Evolutionary conservation across 2,329 filamentous ascomycete genomes (phyloP).

Genomic region (Endoconidiophora polonica): DNA sequence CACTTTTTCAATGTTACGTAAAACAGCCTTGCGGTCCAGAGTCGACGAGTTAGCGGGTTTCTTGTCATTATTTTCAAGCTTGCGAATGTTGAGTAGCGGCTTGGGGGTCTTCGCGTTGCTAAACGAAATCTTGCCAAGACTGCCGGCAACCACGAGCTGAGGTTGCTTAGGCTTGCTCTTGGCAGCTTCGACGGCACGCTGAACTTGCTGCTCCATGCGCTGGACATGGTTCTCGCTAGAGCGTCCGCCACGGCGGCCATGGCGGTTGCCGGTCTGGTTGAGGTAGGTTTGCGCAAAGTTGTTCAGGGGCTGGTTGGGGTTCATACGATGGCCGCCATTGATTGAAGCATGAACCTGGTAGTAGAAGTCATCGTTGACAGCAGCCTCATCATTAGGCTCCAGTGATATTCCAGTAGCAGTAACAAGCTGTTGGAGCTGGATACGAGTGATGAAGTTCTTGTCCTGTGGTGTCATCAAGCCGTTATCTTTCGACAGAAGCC

Average conservation of each 20-base stretch:
- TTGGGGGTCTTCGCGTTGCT: conserved; percentile 97
- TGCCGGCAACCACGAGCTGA: conserved; percentile 89
- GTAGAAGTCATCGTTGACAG: conserved; percentile 87
- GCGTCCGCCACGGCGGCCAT: conserved; percentile 58
- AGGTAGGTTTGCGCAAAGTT: conserved; percentile 97
- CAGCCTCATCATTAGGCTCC: conserved; percentile 63
- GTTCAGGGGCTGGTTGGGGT: conserved; percentile 80
- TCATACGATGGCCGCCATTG: conserved; percentile 71
- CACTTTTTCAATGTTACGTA: conserved; percentile 76
- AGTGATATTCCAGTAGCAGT: conserved; percentile 77
- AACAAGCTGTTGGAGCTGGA: conserved; percentile 91
- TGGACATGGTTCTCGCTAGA: conserved; percentile 95
- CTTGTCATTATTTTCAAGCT: conserved; percentile 48
- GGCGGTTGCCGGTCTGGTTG: conserved; percentile 79
- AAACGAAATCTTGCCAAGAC: conserved; percentile 93
- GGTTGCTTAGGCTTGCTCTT: conserved; percentile 98
- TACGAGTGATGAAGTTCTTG: conserved; percentile 97
- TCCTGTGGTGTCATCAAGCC: conserved; percentile 97
- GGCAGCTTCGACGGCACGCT: conserved; percentile 88
- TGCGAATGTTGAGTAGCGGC: conserved; percentile 79
- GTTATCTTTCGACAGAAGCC: conserved; percentile 81
- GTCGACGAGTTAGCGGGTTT: conserved; percentile 14
- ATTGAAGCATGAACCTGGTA: conserved; percentile 97
- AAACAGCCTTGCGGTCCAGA: conserved; percentile 63
- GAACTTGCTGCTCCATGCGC: conserved; percentile 97